Conservation (phyloP, 345 rosid genomes). For the Populus alba region DNA sequence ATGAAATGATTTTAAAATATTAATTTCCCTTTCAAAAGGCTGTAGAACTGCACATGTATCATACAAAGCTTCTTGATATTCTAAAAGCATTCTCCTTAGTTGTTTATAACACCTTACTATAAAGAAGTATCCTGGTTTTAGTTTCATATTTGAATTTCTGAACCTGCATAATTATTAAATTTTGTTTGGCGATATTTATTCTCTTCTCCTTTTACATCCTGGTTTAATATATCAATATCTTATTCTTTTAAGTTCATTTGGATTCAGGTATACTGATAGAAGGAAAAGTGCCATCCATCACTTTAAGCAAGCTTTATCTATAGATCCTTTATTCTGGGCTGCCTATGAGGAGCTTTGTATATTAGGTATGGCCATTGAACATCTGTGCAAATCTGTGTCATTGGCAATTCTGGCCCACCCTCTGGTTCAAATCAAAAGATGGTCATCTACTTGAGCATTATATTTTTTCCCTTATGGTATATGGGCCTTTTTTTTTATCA, state of each 20-base stretch:
- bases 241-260: conserved; percentile 8
- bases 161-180: background rate
- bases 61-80: background rate
- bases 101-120: background rate
- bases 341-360: conserved; percentile 91
- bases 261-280: conserved; percentile 87
- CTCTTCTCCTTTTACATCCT: background rate
- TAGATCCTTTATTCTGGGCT: conserved; percentile 92
- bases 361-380: conserved; percentile 55
- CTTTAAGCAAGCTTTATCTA: conserved; percentile 74
- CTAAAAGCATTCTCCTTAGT: background rate
- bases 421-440: background rate
- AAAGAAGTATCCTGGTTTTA: background rate
- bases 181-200: background rate
- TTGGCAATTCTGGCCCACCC: conserved; percentile 4
- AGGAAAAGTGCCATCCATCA: conserved; percentile 75
- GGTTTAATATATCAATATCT: conserved; percentile 15
- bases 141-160: background rate
- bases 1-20: background rate
- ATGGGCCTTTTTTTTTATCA: background rate
- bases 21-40: background rate
- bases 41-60: background rate
- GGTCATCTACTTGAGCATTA: background rate
- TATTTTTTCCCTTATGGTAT: background rate
- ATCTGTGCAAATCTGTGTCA: background rate